phyloP scores from a whole-genome alignment of 345 rosid species.

The Camelina hispida region DNA sequence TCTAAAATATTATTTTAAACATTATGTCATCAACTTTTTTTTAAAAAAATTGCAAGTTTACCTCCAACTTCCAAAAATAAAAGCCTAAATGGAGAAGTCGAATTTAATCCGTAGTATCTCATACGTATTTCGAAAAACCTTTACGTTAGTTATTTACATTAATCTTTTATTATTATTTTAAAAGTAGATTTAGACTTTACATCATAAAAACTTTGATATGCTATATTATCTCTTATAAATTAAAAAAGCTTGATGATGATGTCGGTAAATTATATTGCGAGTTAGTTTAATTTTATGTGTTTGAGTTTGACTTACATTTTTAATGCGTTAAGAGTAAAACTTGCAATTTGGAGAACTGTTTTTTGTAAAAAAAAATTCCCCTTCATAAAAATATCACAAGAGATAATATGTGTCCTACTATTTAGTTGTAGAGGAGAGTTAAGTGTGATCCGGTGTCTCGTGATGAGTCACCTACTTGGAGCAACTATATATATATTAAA shows the following conservation, averaged over 20 bases:
- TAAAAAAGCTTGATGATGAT: not conserved
- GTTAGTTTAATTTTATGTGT: no score
- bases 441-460: conserved; percentile 9
- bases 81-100: no score
- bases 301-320: not conserved
- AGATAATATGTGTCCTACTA: not conserved
- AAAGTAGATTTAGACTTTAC: no score
- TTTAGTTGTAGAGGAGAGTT: not conserved
- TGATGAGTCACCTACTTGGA: conserved; percentile 27
- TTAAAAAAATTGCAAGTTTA: no score
- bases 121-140: no score
- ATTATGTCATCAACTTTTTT: no score
- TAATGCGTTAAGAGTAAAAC: not conserved
- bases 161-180: no score
- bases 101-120: no score
- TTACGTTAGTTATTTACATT: no score
- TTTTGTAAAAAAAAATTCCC: no score
- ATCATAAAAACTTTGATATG: not conserved
- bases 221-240: no score
- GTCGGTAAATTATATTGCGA: not conserved
- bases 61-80: not conserved
- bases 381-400: not conserved
- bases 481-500: not conserved
- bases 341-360: not conserved
- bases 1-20: no score